A percentile compares a stretch with the other conserved stretches of the same genome.
Evolutionary conservation across 257 asterid genomes (phyloP).

Genomic region (Gynochthodes officinalis): DNA sequence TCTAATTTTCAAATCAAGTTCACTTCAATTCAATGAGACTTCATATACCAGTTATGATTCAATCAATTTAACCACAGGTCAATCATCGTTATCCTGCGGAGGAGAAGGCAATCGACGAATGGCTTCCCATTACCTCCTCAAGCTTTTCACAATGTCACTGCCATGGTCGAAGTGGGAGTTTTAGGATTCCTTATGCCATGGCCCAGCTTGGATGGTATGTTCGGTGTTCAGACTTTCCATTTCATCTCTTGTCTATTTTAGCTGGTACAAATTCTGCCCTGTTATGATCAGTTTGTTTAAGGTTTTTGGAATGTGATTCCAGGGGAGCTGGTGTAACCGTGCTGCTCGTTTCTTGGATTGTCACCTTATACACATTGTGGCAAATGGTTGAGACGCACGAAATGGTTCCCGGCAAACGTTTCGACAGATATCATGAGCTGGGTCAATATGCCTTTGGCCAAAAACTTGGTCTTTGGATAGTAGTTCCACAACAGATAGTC

Average conservation of each 20-base stretch:
- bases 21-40: too few relatives aligned
- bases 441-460: constrained; percentile 91
- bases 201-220: constrained; percentile 37
- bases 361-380: constrained; percentile 82
- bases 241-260: too few relatives aligned
- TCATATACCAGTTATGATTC: too few relatives aligned
- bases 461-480: constrained; percentile 78
- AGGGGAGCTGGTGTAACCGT: constrained; percentile 83
- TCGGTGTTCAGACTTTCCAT: too few relatives aligned
- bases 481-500: constrained; percentile 76
- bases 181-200: constrained; percentile 86
- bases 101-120: background rate
- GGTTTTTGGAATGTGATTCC: too few relatives aligned
- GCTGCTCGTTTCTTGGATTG: constrained; percentile 67
- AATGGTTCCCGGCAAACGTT: constrained; percentile 88
- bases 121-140: constrained; percentile 29
- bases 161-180: constrained; percentile 94
- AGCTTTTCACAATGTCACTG: constrained; percentile 90
- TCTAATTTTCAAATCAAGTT: too few relatives aligned
- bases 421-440: constrained; percentile 83
- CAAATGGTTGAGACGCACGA: constrained; percentile 99
- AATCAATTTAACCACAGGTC: background rate
- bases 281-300: too few relatives aligned
- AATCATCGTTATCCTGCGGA: background rate
- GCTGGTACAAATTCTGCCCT: background rate